Conservation (phyloP, 768 basidiomycete genomes). For the Macrolepiota fuliginosa region DNA sequence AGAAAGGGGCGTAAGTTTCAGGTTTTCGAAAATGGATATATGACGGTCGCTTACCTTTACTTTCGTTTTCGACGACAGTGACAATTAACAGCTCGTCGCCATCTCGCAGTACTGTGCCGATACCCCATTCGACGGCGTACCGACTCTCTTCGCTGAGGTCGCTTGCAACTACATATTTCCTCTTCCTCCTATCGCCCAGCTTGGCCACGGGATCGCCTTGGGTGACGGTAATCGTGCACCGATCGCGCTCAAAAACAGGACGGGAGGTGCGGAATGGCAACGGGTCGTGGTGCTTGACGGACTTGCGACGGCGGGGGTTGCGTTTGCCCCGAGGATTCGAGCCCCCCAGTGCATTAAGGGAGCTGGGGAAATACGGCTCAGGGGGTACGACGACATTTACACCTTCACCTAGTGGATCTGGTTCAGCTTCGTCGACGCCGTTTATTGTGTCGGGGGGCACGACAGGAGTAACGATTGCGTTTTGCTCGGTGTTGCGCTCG, state of each 20-base stretch:
- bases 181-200: conserved; percentile 50
- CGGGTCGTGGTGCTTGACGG: conserved; percentile 59
- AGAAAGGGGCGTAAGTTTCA: conserved; percentile 9
- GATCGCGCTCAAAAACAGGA: conserved; percentile 85
- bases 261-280: conserved; percentile 67
- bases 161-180: conserved; percentile 86
- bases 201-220: conserved; percentile 78
- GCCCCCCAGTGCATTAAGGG: conserved; percentile 48
- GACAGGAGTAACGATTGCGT: conserved; percentile 50
- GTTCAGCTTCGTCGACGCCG: conserved; percentile 55
- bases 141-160: conserved; percentile 93
- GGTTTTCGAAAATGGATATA: background rate
- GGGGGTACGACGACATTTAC: conserved; percentile 85
- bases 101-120: conserved; percentile 92
- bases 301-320: conserved; percentile 57
- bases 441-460: conserved; percentile 25
- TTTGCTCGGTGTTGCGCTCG: conserved; percentile 84
- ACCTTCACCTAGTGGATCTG: conserved; percentile 89
- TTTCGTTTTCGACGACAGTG: conserved; percentile 89
- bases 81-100: conserved; percentile 94
- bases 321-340: conserved; percentile 34
- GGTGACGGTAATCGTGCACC: conserved; percentile 85
- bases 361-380: conserved; percentile 79
- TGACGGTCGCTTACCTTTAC: conserved; percentile 57
- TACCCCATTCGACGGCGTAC: conserved; percentile 97